Evolutionary conservation across 768 basidiomycete species (phyloP).

Genomic region (Chalciporus sphaerocephalus): DNA sequence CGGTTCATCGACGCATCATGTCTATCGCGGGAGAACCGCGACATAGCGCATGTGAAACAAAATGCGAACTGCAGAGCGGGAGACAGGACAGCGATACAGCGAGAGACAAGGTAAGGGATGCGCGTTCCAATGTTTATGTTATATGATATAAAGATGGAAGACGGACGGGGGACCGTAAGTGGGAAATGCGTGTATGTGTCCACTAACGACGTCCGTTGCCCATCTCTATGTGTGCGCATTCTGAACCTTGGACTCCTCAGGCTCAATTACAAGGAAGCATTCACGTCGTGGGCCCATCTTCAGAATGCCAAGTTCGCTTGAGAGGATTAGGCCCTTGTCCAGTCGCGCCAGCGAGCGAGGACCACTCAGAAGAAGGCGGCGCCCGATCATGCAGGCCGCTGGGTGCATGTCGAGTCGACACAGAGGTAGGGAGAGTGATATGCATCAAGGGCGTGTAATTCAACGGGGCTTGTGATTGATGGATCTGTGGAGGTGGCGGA

Average conservation of each 20-base stretch:
- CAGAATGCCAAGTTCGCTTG: slow-evolving; percentile 28
- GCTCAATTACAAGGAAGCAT: neutral
- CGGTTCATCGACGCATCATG: neutral
- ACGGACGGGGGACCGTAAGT: neutral
- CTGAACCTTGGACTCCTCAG: neutral
- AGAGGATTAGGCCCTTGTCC: slow-evolving; percentile 16
- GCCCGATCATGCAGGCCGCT: slow-evolving; percentile 18
- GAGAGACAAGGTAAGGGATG: neutral
- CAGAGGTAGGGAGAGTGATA: slow-evolving; percentile 2
- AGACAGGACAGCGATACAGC: neutral
- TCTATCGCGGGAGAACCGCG: neutral
- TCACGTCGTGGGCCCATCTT: slow-evolving; percentile 21
- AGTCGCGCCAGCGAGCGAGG: slow-evolving; percentile 27
- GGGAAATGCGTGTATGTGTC: slow-evolving; percentile 1
- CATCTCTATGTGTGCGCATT: neutral
- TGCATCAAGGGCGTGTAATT: slow-evolving; percentile 7
- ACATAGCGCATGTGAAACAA: neutral
- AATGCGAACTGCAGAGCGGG: neutral
- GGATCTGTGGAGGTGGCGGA: neutral
- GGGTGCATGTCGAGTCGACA: neutral
- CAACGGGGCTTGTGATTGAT: slow-evolving; percentile 6
- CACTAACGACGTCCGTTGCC: neutral
- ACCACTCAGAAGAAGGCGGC: slow-evolving; percentile 23
- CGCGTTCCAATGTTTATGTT: neutral
- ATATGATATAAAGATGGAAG: neutral